Base-by-base conservation (phyloP, 73 alveolate genomes). In the Paramecium octaurelia region DNA sequence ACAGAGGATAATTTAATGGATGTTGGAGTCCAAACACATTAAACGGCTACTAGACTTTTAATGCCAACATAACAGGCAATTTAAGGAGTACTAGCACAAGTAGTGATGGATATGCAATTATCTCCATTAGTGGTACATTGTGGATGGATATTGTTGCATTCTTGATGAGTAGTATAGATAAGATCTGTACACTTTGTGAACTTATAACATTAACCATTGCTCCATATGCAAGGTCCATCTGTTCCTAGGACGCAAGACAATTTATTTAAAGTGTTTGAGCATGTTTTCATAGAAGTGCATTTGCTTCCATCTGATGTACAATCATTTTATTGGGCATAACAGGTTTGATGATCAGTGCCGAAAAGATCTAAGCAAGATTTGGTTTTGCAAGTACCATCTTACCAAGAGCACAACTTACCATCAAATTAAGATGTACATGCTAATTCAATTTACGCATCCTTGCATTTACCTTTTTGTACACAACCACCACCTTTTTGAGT, bases 401-500 rank as follows among this genome's bases (percentile, higher is more conserved):
- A 21, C 88, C 88, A 75, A 0, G 23, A 21, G n/a, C 88, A 75
- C 8, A 5, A 16, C 12, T 36, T 34, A 4, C 60, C 60, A 36
- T 75, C 60, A 34, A n/a, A 34, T 14, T 29, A 36, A 36, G 88
- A n/a, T 14, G 69, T 75, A 16, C 88, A 75, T 21, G 88, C 88
- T 36, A 21, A 8, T 36, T 34, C 57, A 14, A 75, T 40, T 34
- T 24, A 14, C 0, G 35, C 88, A 35, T 75, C 88, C 38, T 36
- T 31, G 36, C 88, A 75, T 40, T 9, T 34, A 21, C 59, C 23
- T 40, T 40, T 75, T 10, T 21, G 9, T 35, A 36, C 10, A 75
- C 88, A 75, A 31, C 88, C 88, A 16, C 88, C 88, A 34, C 88
- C 88, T 34, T 10, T n/a, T 36, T 75, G 36, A 36, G 88, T 36